Base-by-base conservation (phyloP, 1,139 yeast genomes). In the Hyphopichia fennica region DNA sequence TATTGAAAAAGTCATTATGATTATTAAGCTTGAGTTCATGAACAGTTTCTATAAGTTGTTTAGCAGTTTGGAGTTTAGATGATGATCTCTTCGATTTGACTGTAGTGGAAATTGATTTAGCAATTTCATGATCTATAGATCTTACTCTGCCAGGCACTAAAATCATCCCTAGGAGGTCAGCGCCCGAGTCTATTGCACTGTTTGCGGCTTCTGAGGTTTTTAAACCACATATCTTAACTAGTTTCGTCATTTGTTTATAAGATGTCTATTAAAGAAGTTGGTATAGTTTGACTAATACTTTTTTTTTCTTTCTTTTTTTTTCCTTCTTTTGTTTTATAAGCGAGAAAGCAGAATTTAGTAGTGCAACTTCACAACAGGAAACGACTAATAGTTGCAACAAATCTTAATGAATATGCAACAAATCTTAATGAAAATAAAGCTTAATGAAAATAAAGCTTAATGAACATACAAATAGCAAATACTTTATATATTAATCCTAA, bases 151-250 rank as follows among this genome's bases (percentile, higher is more conserved):
- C 78, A 0, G 98, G 98, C 1, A 89, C 98, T 56, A 93, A 60
- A 34, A 93, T 93, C 58, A 88, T 80, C 1, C 99, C 99, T 5
- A 93, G 55, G 41, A 89, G 62, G 50, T 86, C 79, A 0, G 97
- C 91, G 0, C 95, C 95, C 13, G 71, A 53, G 0, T 75, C 79
- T 0, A 89, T 65, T 0, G 97, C 97, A 3, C 57, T 59, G 28
- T 64, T 49, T 0, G 97, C 98, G 1, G 89, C 88, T 37, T 81
- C 86, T 0, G 65, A 59, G 2, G 85, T 73, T 52, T 79, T 78
- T 20, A 91, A 58, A 0, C 99, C 99, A 62, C 99, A 93, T 3
- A 91, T 82, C 59, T 93, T 93, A 15, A 87, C 84, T 17, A 63
- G 31, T 41, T 53, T 57, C 14, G 44, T 38, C 54, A 51, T 51